Evolutionary conservation across 176 grass and related monocot species (phyloP), one percentile per base, ranked within the genome.

Genomic region (Triticum timopheevii): DNA sequence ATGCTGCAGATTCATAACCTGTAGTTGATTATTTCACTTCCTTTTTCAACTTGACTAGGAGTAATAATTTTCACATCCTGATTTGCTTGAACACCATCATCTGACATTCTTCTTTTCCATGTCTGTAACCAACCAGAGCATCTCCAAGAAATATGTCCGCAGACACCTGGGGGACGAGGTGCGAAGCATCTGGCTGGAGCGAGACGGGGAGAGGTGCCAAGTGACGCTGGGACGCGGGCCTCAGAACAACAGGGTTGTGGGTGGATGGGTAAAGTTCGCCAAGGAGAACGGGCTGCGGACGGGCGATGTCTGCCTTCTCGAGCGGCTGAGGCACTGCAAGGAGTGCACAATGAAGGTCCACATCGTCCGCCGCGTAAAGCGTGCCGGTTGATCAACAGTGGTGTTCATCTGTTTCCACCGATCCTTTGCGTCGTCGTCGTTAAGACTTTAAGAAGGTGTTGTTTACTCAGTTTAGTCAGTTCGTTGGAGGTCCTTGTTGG

Each of bases 111-210:
- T 31, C 15, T 76, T 76, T 54, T 76, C 15, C 25, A 3, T 5
- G 30, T 31, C 8, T 20, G 25, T 31, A 31, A 76, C 24, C 25
- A 31, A 76, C 24, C 16, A 50, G 73, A 31, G 4, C 73, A 76
- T 76, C 15, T 54, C 15, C 73, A 52, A 54, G 45, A 76, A 52
- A 20, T 76, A 76, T 19, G 45, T 54, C 19, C 44, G 28, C 45
- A 76, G 17, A 10, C 5, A 76, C 31, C 11, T 76, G 73, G 73
- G 45, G 5, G 73, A 76, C 4, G 73, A 76, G 45, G 73, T 11
- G 73, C 73, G 45, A 8, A 33, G 45, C 73, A 76, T 76, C 45
- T 76, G 73, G 73, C 16, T 76, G 5, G 45, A 76, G 73, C 15
- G 45, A 20, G 25, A 31, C 31, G 45, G 45, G 45, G 3, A 31